Percentiles rank a stretch among this genome's conserved stretches.
Conservation (phyloP, 1,284 basidiomycete species). For the Rugosomyces carneus region DNA sequence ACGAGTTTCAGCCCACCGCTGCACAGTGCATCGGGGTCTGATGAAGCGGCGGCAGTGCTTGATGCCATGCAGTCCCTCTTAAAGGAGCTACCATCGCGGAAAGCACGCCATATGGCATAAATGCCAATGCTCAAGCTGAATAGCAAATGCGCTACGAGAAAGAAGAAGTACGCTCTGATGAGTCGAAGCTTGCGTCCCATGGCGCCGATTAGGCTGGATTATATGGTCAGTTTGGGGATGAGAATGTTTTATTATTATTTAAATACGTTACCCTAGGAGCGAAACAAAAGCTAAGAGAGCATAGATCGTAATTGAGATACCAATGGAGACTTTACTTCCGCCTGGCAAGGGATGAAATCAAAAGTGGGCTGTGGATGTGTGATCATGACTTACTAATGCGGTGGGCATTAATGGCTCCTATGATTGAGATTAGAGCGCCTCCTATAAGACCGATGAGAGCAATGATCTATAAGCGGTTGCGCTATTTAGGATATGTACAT, state of each 20-base stretch:
- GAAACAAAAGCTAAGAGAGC: slow-evolving; percentile 34
- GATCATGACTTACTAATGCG: slow-evolving; percentile 9
- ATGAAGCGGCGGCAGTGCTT: slow-evolving; percentile 15
- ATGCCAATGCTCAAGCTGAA: slow-evolving; percentile 36
- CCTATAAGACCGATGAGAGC: slow-evolving; percentile 34
- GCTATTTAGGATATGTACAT: background rate
- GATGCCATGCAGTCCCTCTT: slow-evolving; percentile 29
- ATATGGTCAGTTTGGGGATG: slow-evolving; percentile 2
- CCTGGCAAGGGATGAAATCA: slow-evolving; percentile 15
- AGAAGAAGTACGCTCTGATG: slow-evolving; percentile 32
- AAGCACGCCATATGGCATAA: slow-evolving; percentile 35
- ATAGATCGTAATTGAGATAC: slow-evolving; percentile 35
- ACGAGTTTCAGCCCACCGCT: slow-evolving; percentile 29
- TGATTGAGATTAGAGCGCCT: slow-evolving; percentile 31
- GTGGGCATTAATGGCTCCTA: slow-evolving; percentile 19
- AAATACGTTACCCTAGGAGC: slow-evolving; percentile 30
- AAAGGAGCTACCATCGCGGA: slow-evolving; percentile 31
- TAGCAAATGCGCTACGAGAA: slow-evolving; percentile 33
- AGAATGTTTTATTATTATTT: background rate
- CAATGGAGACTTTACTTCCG: slow-evolving; percentile 31
- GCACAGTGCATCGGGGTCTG: slow-evolving; percentile 25
- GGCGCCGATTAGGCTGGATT: slow-evolving; percentile 34
- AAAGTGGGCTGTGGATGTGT: background rate
- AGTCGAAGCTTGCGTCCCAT: slow-evolving; percentile 30
- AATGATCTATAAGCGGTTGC: slow-evolving; percentile 24